Base-by-base conservation (phyloP, 2,329 filamentous ascomycete genomes). In the Cyanodermella asteris region DNA sequence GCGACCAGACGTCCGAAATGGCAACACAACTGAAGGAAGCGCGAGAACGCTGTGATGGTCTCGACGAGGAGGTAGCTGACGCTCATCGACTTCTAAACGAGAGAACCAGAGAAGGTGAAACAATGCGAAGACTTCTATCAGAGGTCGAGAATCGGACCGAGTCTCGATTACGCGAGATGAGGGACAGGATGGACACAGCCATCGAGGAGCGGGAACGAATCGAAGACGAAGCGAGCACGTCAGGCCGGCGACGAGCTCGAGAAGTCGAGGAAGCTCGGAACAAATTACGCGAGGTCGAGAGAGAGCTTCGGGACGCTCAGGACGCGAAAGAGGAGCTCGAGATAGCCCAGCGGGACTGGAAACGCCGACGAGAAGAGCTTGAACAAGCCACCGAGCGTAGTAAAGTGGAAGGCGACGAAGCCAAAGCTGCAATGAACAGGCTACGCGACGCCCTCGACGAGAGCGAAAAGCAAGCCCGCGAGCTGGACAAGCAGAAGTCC, bases 151-250 rank as follows among this genome's bases (percentile, higher is more conserved):
- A 74, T 31, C 64, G 77, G 7, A 71, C 82, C 2, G 82, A 94
- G 35, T 57, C 58, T 31, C 76, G 80, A 40, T 65, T 91, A 11
- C 70, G 78, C 15, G 84, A 94, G 35, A 87, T 91, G 70, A 73
- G 78, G 27, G 70, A 78, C 29, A 69, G 74, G 3, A 72, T 94
- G 61, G 84, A 94, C 40, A 60, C 76, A 2, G 82, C 82, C 0
- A 63, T 91, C n/a, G 82, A 93, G 44, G 87, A 97, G 47, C 68
- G 87, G 11, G 87, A 97, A 44, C 69, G 80, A 3, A 72, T 81
- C 3, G 84, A 97, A 47, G 82, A 94, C 33, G 82, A 94, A 49
- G 71, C 80, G 3, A 78, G 69, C 39, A 74, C 70, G 0, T 61
- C 76, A 24, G 75, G 73, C 8, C 64, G 84, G 26, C 65, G 76